Evolutionary conservation across 2,329 filamentous ascomycete species (phyloP), one percentile per base, ranked within the genome.

Genomic region (Botrytis elliptica): DNA sequence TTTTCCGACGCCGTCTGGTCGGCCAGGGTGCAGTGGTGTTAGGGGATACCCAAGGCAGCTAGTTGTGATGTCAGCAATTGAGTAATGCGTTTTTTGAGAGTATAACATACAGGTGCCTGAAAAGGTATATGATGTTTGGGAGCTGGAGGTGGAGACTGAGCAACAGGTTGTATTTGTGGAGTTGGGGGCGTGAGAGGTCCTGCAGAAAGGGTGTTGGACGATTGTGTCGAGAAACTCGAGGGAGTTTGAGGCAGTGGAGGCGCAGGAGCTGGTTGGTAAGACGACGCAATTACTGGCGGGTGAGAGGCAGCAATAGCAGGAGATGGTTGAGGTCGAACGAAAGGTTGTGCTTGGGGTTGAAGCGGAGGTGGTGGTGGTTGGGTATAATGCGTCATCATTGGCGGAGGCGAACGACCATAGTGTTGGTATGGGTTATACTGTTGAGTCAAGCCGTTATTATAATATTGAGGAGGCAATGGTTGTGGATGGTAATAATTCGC

Each of bases 381-480:
- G 59, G 85, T 84, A 78, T 87, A 89, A 74, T 86, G 87, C 75
- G 85, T 87, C 82, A 89, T 86, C n/a, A 75, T 77, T 38, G 84
- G 79, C 63, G 86, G 85, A 70, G 86, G 85, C 73, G 86, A 86
- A 70, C 85, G 84, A 55, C 82, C 81, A 77, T 89, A 88, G n/a
- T 78, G 84, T 55, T 78, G 78, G 72, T 80, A 80, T 79, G 70
- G 80, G 60, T 55, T 85, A 77, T 88, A 88, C 29, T 85, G 83
- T 42, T 82, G 83, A 72, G 84, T 83, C 79, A 88, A 85, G 63
- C 80, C 83, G 25, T 82, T 83, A 76, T 84, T 85, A 79, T 89
- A 90, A 79, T 92, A 89, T 67, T 84, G 88, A 74, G 88, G 88
- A 75, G 88, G 87, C 73, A 88, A 84, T 82, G 90, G 86, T 77